A percentile compares a stretch with the other conserved stretches of the same genome.
Evolutionary conservation across 441 rosid genomes (phyloP).

Genomic region (Erodium texanum): DNA sequence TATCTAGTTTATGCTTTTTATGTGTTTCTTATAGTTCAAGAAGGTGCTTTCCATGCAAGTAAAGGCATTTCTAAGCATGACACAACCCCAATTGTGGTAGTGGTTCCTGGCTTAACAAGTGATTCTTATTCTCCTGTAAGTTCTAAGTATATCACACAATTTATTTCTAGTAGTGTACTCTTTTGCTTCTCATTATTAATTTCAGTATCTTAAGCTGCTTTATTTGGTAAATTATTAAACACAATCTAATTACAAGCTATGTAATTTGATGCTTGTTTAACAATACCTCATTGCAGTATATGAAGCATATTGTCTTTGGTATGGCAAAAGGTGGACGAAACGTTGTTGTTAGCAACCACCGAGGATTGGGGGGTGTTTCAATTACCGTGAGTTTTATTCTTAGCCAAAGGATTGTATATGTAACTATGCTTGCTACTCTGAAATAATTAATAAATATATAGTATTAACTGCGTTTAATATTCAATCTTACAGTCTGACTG

Average conservation of each 20-base stretch:
- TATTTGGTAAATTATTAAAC: not conserved
- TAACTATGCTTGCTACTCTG: no score
- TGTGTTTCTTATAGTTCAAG: constrained; percentile 15
- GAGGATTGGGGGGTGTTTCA: constrained; percentile 28
- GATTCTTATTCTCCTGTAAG: constrained; percentile 23
- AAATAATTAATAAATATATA: no score
- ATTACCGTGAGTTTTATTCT: constrained; percentile 21
- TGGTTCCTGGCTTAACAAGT: constrained; percentile 27
- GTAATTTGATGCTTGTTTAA: not conserved
- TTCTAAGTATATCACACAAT: not conserved
- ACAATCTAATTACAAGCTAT: not conserved
- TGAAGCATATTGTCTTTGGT: constrained; percentile 23
- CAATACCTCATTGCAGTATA: constrained; percentile 15
- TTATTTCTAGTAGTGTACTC: not conserved
- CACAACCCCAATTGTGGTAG: constrained; percentile 22
- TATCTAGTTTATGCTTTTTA: not conserved
- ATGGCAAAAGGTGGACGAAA: constrained; percentile 27
- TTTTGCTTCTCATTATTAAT: not conserved
- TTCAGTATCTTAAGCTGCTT: not conserved
- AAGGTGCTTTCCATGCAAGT: constrained; percentile 10
- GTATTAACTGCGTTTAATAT: no score
- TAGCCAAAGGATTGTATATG: no score
- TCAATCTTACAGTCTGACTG: constrained; percentile 26
- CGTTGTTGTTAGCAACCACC: constrained; percentile 28
- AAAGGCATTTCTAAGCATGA: constrained; percentile 17